Base-by-base conservation (phyloP, 2,329 filamentous ascomycete species). In the Alternaria tenuissima region DNA sequence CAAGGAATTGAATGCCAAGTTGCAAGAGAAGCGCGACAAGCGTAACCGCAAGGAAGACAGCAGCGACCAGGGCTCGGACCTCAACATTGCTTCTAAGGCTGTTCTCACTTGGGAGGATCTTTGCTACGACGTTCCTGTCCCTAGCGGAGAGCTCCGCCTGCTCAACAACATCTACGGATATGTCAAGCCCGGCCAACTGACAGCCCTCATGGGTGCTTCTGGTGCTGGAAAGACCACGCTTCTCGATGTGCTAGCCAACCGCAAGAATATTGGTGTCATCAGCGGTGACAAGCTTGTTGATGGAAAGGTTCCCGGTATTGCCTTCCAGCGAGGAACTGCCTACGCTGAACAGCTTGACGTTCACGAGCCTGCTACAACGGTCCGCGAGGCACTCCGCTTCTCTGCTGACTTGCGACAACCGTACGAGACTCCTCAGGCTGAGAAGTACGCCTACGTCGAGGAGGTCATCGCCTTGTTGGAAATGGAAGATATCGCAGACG, bases 191-290 rank as follows among this genome's bases (percentile, higher is more conserved):
- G 86, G 85, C 0, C 83, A 83, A 7, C 76, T 87, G 14, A 87
- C 82, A 4, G 83, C 81, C 1, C 69, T 80, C 26, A 79, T 78
- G 76, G 76, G 77, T 20, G 77, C 76, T 3, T 86, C 83, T 3
- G 86, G 86, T n/a, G 93, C 92, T 5, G 93, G 93, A 49, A 96
- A 96, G 80, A 95, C 92, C 0, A 96, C 93, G 0, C 81, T 96
- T 0, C 82, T 96, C 3, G 91, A 96, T 70, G 91, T 94, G 1
- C 81, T 96, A 11, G 88, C 88, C 1, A 80, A 84, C 5, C 80
- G 88, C 57, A 89, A 88, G 76, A 89, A 86, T 64, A 87, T 89
- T 62, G 88, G 88, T 65, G 86, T 89, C 5, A 86, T 90, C 52
- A 79, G 78, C 34, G 88, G 88, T 42, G 86, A 89, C 62, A 85